Base-by-base conservation (phyloP, 1,139 yeast species). In the Hemisphaericaspora xylofermentans region DNA sequence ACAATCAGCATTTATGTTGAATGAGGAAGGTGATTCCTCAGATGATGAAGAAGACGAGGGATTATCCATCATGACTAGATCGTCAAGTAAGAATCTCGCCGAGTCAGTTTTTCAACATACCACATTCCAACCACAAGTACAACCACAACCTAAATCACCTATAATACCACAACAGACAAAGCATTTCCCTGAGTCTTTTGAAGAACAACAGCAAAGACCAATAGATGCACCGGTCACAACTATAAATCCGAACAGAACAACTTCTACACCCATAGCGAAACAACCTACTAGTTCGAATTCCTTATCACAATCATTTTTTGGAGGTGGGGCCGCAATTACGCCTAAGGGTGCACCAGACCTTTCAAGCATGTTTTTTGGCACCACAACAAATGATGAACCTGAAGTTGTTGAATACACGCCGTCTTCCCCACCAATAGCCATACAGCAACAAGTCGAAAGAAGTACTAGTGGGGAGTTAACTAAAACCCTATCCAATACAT, bases 21-120 rank as follows among this genome's bases (percentile, higher is more conserved):
- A 55, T 38, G 64, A 58, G 39, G 48, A 54, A 2, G 57, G 54
- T 17, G 45, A 50, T 19, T 56, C 50, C 9, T 46, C 51, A 12
- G 49, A 50, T 14, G 59, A 52, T 16, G 52, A 55, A 6, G 65
- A 51, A 2, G 72, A 64, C 36, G 68, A 57, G 21, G 76, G 74
- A 3, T 60, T 72, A 38, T 67, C 73, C 1, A 72, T 72, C 26
- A 63, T 65, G 3, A 63, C 77, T 1, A 55, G 70, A 45, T 60
- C 61, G 33, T 69, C 76, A 7, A 68, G 74, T 54, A 76, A 71
- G 47, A 65, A 72, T n/a, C 59, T 72, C 44, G 76, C 76, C 5
- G 74, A 72, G 43, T 74, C 60, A 63, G 67, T 69, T n/a, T 68
- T 69, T 52, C 60, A 60, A 25, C 52, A 26, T 3, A 36, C 35